Percentiles rank a stretch among this genome's conserved stretches.
Evolutionary conservation across 441 rosid genomes (phyloP).

Genomic region (Codiaeum variegatum): DNA sequence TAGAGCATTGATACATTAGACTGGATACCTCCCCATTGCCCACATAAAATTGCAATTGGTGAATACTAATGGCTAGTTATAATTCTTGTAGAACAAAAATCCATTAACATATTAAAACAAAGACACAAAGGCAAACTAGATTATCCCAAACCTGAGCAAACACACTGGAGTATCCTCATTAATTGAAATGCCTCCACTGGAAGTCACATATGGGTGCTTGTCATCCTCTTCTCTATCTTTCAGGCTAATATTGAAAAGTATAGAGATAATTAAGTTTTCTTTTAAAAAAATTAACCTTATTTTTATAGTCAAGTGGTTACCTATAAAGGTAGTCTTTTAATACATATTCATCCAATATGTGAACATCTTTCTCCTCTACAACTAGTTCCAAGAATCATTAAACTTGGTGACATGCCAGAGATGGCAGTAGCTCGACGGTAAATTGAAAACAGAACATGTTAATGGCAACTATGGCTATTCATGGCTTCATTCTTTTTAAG

Average conservation of each 20-base stretch:
- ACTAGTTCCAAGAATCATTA: slow-evolving; percentile 37
- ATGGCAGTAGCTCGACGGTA: no score
- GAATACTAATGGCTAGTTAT: no score
- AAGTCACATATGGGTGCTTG: slow-evolving; percentile 69
- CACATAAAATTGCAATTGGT: no score
- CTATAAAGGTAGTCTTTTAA: slow-evolving; percentile 64
- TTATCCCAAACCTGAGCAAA: slow-evolving; percentile 50
- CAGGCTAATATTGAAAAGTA: slow-evolving; percentile 38
- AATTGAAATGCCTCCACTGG: slow-evolving; percentile 72
- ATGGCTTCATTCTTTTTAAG: no score
- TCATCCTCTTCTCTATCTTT: slow-evolving; percentile 58
- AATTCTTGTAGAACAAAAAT: neutral
- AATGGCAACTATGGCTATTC: no score
- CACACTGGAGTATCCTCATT: slow-evolving; percentile 28
- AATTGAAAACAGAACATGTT: no score
- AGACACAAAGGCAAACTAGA: neutral
- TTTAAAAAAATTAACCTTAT: neutral
- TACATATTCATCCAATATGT: slow-evolving; percentile 66
- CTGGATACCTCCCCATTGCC: no score
- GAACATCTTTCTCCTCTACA: slow-evolving; percentile 64
- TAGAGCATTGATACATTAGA: no score
- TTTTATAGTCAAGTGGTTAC: slow-evolving; percentile 21
- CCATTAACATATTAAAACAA: neutral
- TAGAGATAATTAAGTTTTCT: neutral
- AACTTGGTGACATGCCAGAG: no score